Conservation (phyloP, 306 rosid species). For the Alnus glutinosa region DNA sequence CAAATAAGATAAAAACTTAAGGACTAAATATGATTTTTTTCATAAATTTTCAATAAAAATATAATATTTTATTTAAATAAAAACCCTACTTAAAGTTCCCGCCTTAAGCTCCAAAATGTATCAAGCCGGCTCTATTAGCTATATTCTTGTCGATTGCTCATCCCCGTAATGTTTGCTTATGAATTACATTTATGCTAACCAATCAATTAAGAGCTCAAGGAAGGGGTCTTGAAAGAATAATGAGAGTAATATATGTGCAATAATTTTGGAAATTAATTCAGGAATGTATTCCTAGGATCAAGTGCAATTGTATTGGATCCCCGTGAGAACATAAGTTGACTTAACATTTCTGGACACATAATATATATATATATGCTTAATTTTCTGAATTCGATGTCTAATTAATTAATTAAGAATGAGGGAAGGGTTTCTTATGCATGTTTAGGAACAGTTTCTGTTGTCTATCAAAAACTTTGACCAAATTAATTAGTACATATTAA, state of each 20-base stretch:
- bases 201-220: slow-evolving; percentile 4
- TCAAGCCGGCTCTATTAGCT: too few species aligned
- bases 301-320: background rate
- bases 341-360: background rate
- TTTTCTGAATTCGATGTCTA: slow-evolving; percentile 6
- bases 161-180: slow-evolving; percentile 23
- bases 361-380: background rate
- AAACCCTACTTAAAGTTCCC: too few species aligned
- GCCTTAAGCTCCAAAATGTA: too few species aligned
- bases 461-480: slow-evolving; percentile 5
- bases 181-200: slow-evolving; percentile 26
- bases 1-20: too few species aligned
- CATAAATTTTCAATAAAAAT: too few species aligned
- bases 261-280: background rate
- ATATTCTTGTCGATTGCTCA: slow-evolving; percentile 10
- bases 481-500: background rate
- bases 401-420: background rate
- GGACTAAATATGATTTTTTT: too few species aligned
- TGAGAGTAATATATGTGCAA: background rate
- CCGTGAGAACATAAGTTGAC: background rate
- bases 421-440: slow-evolving; percentile 15
- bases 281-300: slow-evolving; percentile 8
- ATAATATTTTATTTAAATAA: too few species aligned
- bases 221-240: background rate
- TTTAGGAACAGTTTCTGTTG: background rate